Conservation (phyloP, 2,329 filamentous ascomycete species). For the Trichoderma aggressivum region DNA sequence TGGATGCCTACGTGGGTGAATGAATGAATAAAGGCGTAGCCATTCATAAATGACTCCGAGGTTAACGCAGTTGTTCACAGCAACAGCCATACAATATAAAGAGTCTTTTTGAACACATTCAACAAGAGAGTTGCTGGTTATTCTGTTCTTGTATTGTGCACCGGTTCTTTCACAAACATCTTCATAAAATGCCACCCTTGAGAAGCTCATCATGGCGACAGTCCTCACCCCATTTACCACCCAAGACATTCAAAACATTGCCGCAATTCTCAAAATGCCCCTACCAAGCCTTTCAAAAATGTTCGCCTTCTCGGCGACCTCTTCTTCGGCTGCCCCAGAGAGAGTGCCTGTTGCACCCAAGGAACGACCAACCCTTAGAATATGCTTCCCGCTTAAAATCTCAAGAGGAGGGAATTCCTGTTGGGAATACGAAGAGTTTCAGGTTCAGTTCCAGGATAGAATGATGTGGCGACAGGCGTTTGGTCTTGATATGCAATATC, state of each 20-base stretch:
- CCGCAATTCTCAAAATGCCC: background rate
- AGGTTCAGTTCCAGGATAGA: conserved; percentile 13
- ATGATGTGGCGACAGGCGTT: conserved; percentile 15
- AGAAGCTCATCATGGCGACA: background rate
- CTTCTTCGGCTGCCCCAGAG: background rate
- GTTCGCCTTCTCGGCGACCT: background rate
- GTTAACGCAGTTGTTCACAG: background rate
- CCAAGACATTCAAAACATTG: background rate
- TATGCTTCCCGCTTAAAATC: background rate
- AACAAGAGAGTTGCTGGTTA: background rate
- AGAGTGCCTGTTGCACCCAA: background rate
- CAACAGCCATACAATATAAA: background rate
- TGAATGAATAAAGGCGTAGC: background rate
- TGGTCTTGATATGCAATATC: background rate
- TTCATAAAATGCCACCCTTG: background rate
- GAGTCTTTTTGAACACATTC: background rate
- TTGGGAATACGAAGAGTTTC: conserved; percentile 15
- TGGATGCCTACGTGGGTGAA: background rate
- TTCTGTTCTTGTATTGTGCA: background rate
- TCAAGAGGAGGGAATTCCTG: background rate
- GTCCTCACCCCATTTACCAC: background rate
- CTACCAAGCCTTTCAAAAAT: background rate
- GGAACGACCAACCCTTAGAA: background rate
- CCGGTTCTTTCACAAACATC: background rate
- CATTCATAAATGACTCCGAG: background rate